Conservation (phyloP, 306 rosid species). For the Vigna reflexopilosa region DNA sequence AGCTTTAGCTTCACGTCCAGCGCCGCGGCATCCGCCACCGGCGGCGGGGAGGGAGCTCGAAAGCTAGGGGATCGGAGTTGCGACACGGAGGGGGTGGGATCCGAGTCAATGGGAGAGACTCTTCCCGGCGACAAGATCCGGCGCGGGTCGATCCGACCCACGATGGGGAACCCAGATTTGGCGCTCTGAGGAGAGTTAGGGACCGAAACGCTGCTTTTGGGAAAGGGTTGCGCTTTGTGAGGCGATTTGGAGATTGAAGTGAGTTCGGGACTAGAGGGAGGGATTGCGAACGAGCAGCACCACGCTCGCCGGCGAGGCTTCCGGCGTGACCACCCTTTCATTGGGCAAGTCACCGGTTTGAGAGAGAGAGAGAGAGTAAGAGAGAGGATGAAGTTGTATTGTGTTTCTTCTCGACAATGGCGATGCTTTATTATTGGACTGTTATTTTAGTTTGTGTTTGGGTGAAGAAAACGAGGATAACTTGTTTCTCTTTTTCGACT, state of each 20-base stretch:
- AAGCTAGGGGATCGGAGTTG: background rate
- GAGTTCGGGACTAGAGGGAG: background rate
- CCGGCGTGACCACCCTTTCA: background rate
- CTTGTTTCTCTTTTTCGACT: background rate
- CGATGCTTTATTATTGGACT: background rate
- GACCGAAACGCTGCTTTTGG: background rate
- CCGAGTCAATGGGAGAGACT: slow-evolving; percentile 22
- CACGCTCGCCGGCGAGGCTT: slow-evolving; percentile 10
- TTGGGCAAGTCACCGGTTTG: background rate
- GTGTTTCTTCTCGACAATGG: background rate
- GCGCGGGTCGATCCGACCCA: slow-evolving; percentile 16
- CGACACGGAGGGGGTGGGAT: background rate
- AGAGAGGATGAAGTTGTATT: background rate
- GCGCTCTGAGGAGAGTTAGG: slow-evolving; percentile 11
- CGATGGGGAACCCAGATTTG: background rate
- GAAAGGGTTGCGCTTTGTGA: background rate
- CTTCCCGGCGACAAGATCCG: slow-evolving; percentile 17
- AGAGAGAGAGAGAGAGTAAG: background rate
- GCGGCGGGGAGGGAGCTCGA: background rate
- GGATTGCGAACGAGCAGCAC: slow-evolving; percentile 21
- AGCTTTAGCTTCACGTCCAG: slow-evolving; percentile 6
- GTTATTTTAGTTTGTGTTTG: background rate
- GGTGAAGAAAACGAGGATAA: background rate
- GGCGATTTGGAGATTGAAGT: background rate
- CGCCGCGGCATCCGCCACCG: background rate